These are phyloP conservation scores for Triticum timopheevii DNA, from an alignment of 176 grass and related monocot species.

Conservation along the genomic window DNA sequence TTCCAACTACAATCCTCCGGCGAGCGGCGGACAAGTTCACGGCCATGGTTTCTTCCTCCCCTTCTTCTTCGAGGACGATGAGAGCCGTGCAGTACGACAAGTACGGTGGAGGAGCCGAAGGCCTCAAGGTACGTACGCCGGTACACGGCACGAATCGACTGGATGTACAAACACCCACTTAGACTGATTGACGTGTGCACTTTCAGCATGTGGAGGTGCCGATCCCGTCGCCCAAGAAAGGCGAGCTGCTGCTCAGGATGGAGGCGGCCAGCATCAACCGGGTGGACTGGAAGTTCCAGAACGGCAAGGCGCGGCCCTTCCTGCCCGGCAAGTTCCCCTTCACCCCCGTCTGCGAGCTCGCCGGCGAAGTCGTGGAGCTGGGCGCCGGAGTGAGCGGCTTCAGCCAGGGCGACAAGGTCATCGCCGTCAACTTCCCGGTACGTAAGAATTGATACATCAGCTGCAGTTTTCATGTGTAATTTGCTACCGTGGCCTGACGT, in stretches of 20 bases:
- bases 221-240: conserved; percentile 48
- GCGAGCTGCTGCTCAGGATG: conserved; percentile 41
- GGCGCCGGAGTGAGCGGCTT: conserved; percentile 41
- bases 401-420: conserved; percentile 49
- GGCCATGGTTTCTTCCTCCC: conserved; percentile 18
- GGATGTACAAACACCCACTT: not conserved
- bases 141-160: not conserved
- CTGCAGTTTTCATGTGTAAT: not conserved
- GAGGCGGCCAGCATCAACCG: conserved; percentile 51
- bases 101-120: conserved; percentile 39
- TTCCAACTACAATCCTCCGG: not conserved
- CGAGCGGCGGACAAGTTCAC: not conserved
- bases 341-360: conserved; percentile 48
- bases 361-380: conserved; percentile 47
- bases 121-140: conserved; percentile 30
- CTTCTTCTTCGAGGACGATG: conserved; percentile 27
- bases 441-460: not conserved
- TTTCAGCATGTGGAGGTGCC: conserved; percentile 48
- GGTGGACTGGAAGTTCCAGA: conserved; percentile 54
- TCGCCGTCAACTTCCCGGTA: conserved; percentile 48
- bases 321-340: conserved; percentile 45
- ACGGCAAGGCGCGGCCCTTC: conserved; percentile 39
- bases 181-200: not conserved
- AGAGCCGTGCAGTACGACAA: conserved; percentile 43
- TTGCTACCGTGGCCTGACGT: not conserved